Percentiles rank a stretch among this genome's conserved stretches.
These are phyloP conservation scores for Anisodus tanguticus DNA, from an alignment of 257 asterid genomes.

Conservation along the genomic window DNA sequence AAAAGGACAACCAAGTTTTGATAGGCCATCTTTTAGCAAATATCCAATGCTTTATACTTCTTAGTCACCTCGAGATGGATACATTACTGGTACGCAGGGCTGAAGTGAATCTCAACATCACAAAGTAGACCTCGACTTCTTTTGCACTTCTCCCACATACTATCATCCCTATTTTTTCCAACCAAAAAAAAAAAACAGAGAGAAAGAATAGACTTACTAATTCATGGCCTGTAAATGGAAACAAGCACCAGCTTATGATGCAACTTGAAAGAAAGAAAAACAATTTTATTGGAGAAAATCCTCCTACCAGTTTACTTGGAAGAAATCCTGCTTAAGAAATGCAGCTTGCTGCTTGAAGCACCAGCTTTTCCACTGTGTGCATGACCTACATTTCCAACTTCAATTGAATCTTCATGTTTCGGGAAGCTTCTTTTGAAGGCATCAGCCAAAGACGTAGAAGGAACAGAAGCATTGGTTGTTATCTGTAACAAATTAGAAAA, in stretches of 20 bases:
- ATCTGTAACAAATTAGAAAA: conserved; percentile 25
- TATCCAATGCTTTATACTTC: conserved; percentile 28
- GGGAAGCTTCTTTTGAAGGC: conserved; percentile 38
- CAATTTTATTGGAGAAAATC: background rate
- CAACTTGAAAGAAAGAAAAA: background rate
- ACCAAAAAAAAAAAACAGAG: background rate
- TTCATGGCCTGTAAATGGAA: conserved; percentile 16
- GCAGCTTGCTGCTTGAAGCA: conserved; percentile 40
- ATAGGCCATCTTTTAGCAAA: conserved; percentile 29
- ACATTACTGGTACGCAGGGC: conserved; percentile 30
- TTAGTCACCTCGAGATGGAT: conserved; percentile 32
- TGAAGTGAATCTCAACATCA: conserved; percentile 34
- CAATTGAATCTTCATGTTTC: conserved; percentile 36
- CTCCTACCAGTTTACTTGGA: conserved; percentile 39
- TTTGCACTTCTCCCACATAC: background rate
- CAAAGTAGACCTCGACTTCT: background rate
- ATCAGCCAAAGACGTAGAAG: conserved; percentile 35
- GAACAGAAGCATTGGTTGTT: conserved; percentile 25
- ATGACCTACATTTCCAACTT: conserved; percentile 18
- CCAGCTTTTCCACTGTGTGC: conserved; percentile 17
- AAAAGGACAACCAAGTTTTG: conserved; percentile 20
- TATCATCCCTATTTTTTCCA: background rate
- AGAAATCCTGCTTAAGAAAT: conserved; percentile 35
- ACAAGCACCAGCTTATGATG: background rate
- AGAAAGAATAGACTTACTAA: background rate